A percentile compares a stretch with the other conserved stretches of the same genome.
Conservation (phyloP, 345 rosid genomes). For the Pseudoturritis turrita region DNA sequence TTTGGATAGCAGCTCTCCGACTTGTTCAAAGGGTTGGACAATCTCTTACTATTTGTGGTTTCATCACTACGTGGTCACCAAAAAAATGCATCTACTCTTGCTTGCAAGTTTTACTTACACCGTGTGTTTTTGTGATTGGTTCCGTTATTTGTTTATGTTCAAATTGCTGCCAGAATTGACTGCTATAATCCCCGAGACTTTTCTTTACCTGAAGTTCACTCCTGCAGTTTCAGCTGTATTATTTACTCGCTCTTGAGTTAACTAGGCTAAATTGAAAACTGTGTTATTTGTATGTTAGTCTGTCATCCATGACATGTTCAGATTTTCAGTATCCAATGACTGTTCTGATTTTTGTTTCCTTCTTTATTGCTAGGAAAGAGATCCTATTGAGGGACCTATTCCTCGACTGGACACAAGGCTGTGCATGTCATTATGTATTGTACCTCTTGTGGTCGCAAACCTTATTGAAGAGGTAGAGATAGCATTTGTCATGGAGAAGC, state of each 20-base stretch:
- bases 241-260: not conserved
- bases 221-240: not conserved
- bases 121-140: not conserved
- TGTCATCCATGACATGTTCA: not conserved
- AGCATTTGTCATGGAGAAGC: conserved; percentile 32
- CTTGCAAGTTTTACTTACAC: not conserved
- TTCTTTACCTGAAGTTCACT: not conserved
- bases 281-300: not conserved
- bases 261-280: not conserved
- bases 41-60: conserved; percentile 11
- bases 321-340: not conserved
- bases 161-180: not conserved
- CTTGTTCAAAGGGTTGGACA: conserved; percentile 90
- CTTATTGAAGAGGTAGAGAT: conserved; percentile 84
- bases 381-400: conserved; percentile 88
- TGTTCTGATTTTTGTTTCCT: conserved; percentile 5
- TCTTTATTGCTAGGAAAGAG: conserved; percentile 61
- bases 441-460: conserved; percentile 70
- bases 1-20: conserved; percentile 93
- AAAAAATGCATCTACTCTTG: not conserved
- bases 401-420: conserved; percentile 85
- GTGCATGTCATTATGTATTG: conserved; percentile 77
- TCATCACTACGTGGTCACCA: not conserved
- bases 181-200: not conserved
- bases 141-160: not conserved